Evolutionary conservation across 1,284 basidiomycete species (phyloP), one percentile per base, ranked within the genome.

Genomic region (Ceratobasidium theobromae): DNA sequence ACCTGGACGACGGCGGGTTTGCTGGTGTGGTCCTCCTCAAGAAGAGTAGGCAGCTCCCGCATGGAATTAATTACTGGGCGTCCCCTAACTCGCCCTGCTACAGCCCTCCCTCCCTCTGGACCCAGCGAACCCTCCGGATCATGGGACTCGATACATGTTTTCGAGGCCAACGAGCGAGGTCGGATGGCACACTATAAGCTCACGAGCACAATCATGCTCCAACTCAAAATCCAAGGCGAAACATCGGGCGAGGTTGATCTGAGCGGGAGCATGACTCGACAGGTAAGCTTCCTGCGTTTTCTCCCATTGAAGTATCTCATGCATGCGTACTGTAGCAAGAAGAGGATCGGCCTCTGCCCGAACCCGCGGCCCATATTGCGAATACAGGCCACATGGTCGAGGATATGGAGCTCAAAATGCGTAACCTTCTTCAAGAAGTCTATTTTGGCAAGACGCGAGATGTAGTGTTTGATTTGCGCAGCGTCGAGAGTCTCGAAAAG

Each of bases 81-180:
- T 25, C 27, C 41, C 51, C 53, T 62, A 62, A 62, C 32, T 43
- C 21, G 40, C 21, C 18, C 23, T 38, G n/a, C 25, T 52, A 38
- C 16, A 40, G 60, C 66, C 27, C 69, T 72, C 1, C 69, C 57
- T 38, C 54, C 66, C 30, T 32, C 65, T 23, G 55, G 52, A 18
- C 27, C 51, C 23, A 55, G 25, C 68, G 71, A 49, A 65, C 71
- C 76, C 9, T 70, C 75, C 21, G 92, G 93, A 40, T 87, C 91
- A 45, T 99, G 97, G 97, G 95, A 99, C 76, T 97, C 95, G 3
- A 93, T 99, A 68, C 97, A 99, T 76, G 96, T 99, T 48, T 98
- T 99, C 73, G 97, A 99, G 76, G 86, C 91, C 2, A 83, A 85
- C 28, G 95, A 98, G 75, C 86, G 94, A 52, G 93, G 93, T 5